These are phyloP conservation scores for Penicillium digitatum DNA, from an alignment of 2,329 filamentous ascomycete genomes.

Conservation along the genomic window DNA sequence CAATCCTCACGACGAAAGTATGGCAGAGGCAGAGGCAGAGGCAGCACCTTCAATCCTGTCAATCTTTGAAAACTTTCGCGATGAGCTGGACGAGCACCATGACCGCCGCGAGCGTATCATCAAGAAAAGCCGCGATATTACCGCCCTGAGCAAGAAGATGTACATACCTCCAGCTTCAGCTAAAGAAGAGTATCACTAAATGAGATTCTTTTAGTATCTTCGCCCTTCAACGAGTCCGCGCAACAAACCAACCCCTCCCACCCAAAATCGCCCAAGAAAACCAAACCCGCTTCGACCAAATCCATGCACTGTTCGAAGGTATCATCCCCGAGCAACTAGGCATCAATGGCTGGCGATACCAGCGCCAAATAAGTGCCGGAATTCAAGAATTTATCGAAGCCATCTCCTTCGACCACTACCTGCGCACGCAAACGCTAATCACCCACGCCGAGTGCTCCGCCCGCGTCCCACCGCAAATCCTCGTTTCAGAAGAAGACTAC, in stretches of 20 bases:
- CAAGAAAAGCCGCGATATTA: constrained; percentile 89
- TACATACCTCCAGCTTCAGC: constrained; percentile 42
- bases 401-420: constrained; percentile 81
- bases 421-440: constrained; percentile 71
- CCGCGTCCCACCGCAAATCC: constrained; percentile 49
- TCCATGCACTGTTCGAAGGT: constrained; percentile 62
- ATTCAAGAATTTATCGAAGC: constrained; percentile 95
- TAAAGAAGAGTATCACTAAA: not conserved
- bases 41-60: constrained; percentile 48
- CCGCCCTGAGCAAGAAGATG: constrained; percentile 96
- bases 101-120: constrained; percentile 85
- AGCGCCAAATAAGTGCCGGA: constrained; percentile 68
- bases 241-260: constrained; percentile 53
- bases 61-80: constrained; percentile 82
- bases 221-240: constrained; percentile 63
- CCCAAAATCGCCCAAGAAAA: constrained; percentile 66
- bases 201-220: constrained; percentile 61
- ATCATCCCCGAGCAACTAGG: constrained; percentile 71
- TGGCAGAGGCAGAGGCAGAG: constrained; percentile 14
- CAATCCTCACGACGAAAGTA: constrained; percentile 9
- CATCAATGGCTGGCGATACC: constrained; percentile 79
- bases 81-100: constrained; percentile 89
- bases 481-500: constrained; percentile 77
- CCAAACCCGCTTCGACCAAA: constrained; percentile 64
- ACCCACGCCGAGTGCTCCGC: constrained; percentile 58